Evolutionary conservation across 352 stramenopile species (phyloP).

Genomic region (Pythium plurisporium): DNA sequence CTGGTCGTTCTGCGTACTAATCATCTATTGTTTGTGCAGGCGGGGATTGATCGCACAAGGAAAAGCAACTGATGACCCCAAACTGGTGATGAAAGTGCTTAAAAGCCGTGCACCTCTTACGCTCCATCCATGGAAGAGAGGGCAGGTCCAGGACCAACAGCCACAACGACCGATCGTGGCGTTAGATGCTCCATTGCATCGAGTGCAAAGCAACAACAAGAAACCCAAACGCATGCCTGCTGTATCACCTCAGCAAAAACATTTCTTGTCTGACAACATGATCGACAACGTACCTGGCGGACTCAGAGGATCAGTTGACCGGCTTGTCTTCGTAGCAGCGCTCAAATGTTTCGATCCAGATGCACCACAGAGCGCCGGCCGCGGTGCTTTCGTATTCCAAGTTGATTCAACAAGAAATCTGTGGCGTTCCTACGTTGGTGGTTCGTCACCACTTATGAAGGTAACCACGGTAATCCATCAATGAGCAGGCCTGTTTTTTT

Average conservation of each 20-base stretch:
- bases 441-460: slow-evolving; percentile 38
- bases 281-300: slow-evolving; percentile 49
- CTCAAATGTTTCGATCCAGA: slow-evolving; percentile 45
- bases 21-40: slow-evolving; percentile 19
- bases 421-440: slow-evolving; percentile 39
- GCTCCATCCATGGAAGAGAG: slow-evolving; percentile 46
- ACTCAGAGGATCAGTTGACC: slow-evolving; percentile 40
- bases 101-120: slow-evolving; percentile 45
- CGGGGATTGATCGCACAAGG: slow-evolving; percentile 47
- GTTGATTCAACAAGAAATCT: slow-evolving; percentile 30
- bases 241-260: neutral
- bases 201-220: neutral
- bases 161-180: neutral
- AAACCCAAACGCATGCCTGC: neutral
- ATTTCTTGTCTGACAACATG: slow-evolving; percentile 44
- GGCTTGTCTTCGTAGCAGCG: slow-evolving; percentile 40
- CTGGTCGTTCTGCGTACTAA: neutral
- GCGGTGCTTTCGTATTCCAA: slow-evolving; percentile 34
- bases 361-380: slow-evolving; percentile 5
- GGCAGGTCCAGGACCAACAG: slow-evolving; percentile 29
- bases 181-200: too few relatives aligned
- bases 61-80: slow-evolving; percentile 32
- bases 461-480: slow-evolving; percentile 6
- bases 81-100: slow-evolving; percentile 39
- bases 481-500: neutral